Conservation (phyloP, 768 basidiomycete species). For the Pisolithus tinctorius region DNA sequence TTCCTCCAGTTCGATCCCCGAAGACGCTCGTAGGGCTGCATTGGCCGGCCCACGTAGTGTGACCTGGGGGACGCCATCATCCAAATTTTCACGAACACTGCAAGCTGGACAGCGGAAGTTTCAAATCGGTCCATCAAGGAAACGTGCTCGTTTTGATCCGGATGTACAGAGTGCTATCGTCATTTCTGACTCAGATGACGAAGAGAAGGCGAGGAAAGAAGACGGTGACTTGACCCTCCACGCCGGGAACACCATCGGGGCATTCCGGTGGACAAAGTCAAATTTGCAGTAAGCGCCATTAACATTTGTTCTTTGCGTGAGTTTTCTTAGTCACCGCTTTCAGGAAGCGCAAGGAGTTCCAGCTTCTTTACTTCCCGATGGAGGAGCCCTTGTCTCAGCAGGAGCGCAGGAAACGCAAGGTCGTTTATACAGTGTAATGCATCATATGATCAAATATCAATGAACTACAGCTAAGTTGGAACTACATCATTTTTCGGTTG, state of each 20-base stretch:
- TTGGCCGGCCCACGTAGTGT: constrained; percentile 5
- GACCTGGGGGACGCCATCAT: constrained; percentile 9
- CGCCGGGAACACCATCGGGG: constrained; percentile 31
- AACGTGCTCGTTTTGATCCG: constrained; percentile 21
- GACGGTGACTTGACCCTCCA: constrained; percentile 15
- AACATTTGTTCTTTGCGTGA: not conserved
- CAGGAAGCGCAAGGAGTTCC: constrained; percentile 51
- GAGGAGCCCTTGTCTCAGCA: constrained; percentile 48
- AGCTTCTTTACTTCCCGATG: constrained; percentile 80
- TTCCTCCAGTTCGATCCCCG: constrained; percentile 8
- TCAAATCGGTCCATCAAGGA: constrained; percentile 19
- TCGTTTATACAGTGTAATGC: constrained; percentile 29
- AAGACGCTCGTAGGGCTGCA: constrained; percentile 16
- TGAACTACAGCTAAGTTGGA: constrained; percentile 21
- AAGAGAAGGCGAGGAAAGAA: constrained; percentile 1
- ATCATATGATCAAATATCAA: not conserved
- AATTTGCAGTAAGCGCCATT: constrained; percentile 36
- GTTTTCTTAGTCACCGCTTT: not conserved
- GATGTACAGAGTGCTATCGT: constrained; percentile 24
- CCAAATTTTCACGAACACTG: not conserved
- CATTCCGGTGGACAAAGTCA: constrained; percentile 42
- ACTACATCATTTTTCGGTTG: constrained; percentile 40
- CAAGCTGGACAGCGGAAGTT: constrained; percentile 10
- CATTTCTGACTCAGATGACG: constrained; percentile 14
- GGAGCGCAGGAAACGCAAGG: constrained; percentile 44